Evolutionary conservation across 176 grass and related monocot genomes (phyloP).

Genomic region (Canna indica): DNA sequence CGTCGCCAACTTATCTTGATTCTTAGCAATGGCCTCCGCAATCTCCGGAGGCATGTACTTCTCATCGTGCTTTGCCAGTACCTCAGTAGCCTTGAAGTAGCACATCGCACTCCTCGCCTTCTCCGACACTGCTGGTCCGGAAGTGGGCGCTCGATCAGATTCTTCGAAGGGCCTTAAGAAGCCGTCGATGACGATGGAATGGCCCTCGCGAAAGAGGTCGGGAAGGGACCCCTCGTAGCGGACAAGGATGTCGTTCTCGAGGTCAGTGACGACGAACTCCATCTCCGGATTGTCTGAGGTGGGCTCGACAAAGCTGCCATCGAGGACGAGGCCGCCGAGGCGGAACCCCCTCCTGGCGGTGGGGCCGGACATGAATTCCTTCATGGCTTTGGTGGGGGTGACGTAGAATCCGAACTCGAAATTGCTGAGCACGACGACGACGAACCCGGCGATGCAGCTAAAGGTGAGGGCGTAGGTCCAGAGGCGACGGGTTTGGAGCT

Average conservation of each 20-base stretch:
- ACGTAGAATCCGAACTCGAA: conserved; percentile 98
- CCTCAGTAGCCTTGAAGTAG: conserved; percentile 65
- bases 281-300: conserved; percentile 48
- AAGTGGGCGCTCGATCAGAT: conserved; percentile 12
- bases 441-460: conserved; percentile 76
- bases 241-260: conserved; percentile 84
- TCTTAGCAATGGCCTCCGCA: conserved; percentile 80
- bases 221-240: conserved; percentile 75
- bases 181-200: conserved; percentile 85
- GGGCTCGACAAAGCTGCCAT: conserved; percentile 70
- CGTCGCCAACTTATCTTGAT: conserved; percentile 64
- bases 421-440: conserved; percentile 79
- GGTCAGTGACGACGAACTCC: conserved; percentile 96
- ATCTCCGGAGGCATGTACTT: conserved; percentile 99
- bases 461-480: conserved; percentile 94
- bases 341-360: conserved; percentile 49
- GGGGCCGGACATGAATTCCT: conserved; percentile 43
- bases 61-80: conserved; percentile 98
- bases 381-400: conserved; percentile 67
- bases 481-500: conserved; percentile 80
- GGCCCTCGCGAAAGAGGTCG: conserved; percentile 95
- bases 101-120: conserved; percentile 53
- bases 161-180: conserved; percentile 51
- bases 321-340: conserved; percentile 85
- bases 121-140: conserved; percentile 40